Evolutionary conservation across 2,329 filamentous ascomycete genomes (phyloP).

Genomic region (Aureobasidium lini): DNA sequence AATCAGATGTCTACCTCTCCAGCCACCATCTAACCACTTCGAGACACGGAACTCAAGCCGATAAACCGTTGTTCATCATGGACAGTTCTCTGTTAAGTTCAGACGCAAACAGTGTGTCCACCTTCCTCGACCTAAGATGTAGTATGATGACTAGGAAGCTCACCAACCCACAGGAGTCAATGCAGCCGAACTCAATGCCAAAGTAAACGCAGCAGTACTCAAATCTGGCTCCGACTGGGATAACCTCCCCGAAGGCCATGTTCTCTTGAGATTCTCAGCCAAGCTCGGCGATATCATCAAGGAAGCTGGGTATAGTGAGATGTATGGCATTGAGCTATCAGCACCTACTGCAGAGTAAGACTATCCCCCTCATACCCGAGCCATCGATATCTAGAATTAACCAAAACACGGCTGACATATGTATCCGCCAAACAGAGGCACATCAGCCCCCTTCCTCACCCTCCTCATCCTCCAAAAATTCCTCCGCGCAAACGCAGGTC

Average conservation of each 20-base stretch:
- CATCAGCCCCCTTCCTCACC: slow-evolving; percentile 54
- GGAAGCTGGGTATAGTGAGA: slow-evolving; percentile 59
- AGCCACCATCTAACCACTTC: not conserved
- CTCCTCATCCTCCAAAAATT: slow-evolving; percentile 88
- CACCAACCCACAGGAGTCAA: not conserved
- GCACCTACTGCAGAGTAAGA: slow-evolving; percentile 21
- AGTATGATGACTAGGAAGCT: not conserved
- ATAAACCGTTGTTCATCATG: not conserved
- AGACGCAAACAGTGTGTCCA: not conserved
- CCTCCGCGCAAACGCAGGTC: slow-evolving; percentile 77
- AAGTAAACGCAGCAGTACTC: not conserved
- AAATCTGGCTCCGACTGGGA: slow-evolving; percentile 16
- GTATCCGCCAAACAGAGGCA: not conserved
- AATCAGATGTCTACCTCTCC: not conserved
- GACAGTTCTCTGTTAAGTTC: not conserved
- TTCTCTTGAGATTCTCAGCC: slow-evolving; percentile 46
- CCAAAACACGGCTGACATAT: not conserved
- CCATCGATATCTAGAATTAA: not conserved
- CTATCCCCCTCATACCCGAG: slow-evolving; percentile 25
- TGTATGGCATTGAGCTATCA: slow-evolving; percentile 73
- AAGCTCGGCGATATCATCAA: slow-evolving; percentile 52
- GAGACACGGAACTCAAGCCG: not conserved
- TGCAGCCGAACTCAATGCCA: not conserved
- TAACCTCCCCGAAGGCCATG: slow-evolving; percentile 21
- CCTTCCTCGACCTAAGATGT: not conserved